Percentiles rank a stretch among this genome's conserved stretches.
phyloP scores from a whole-genome alignment of 73 alveolate genomes.

The Paramecium octaurelia region DNA sequence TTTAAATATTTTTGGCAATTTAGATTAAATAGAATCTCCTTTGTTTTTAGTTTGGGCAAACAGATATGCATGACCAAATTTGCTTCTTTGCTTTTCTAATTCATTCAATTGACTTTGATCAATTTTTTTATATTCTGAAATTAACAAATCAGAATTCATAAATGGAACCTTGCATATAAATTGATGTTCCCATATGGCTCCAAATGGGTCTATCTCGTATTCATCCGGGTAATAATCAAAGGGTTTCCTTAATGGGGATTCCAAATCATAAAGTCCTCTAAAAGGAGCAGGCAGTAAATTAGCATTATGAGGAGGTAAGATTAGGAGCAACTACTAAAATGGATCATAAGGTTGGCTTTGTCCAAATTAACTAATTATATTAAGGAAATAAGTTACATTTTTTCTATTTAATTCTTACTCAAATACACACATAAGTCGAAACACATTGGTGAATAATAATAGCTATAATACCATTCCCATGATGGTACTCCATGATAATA shows the following conservation, averaged over 20 bases:
- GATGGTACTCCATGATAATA: slow-evolving; percentile 80
- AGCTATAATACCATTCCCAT: slow-evolving; percentile 59
- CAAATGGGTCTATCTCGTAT: slow-evolving; percentile 59
- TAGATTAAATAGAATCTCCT: not conserved
- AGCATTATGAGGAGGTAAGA: slow-evolving; percentile 83
- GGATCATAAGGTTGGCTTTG: slow-evolving; percentile 82
- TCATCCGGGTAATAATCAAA: slow-evolving; percentile 50
- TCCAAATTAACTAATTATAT: slow-evolving; percentile 59
- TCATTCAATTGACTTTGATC: not conserved
- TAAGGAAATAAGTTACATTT: not conserved
- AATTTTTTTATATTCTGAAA: not conserved
- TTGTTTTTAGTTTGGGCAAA: not conserved
- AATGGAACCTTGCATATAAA: slow-evolving; percentile 50
- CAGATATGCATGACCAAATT: not conserved
- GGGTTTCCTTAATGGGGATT: slow-evolving; percentile 50
- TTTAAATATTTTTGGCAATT: not conserved
- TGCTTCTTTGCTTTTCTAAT: not conserved
- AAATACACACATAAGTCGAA: slow-evolving; percentile 19
- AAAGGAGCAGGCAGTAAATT: slow-evolving; percentile 35
- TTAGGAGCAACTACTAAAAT: slow-evolving; percentile 80
- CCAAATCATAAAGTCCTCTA: slow-evolving; percentile 24
- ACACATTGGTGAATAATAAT: slow-evolving; percentile 57
- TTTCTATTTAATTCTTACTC: not conserved
- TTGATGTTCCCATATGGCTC: slow-evolving; percentile 57
- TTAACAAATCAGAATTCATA: slow-evolving; percentile 36